Base-by-base conservation (phyloP, 495 filamentous ascomycete genomes). In the Penicillium malachiteum region DNA sequence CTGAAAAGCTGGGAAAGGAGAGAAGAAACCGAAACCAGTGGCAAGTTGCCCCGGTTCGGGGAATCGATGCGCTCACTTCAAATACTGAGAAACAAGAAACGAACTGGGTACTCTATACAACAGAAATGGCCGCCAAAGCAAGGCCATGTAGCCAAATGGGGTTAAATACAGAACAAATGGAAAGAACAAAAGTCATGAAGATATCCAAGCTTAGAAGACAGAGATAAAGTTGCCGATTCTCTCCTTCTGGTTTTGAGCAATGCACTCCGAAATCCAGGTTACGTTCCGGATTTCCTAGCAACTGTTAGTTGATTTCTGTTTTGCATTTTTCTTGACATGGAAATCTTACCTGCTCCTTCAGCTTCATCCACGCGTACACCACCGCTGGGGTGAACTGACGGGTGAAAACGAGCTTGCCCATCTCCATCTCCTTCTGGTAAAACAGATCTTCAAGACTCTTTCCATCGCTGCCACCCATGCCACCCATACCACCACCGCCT, bases 231-330 rank as follows among this genome's bases (percentile, higher is more conserved):
- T 99, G 60, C 87, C 85, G 68, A 99, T 97, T 70, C 94, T 84
- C 73, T 99, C 94, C 77, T 97, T 99, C 80, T 99, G 94, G 78
- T 96, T 96, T 75, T 99, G 94, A 45, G 94, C 94, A 84, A 99
- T 99, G 75, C 94, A 99, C 73, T 99, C 94, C 8, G 95, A 86
- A 67, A 99, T 99, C 94, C 94, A 99, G 44, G 93, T 97, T 65
- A 99, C 94, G 66, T 99, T 99, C 38, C 94, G 89, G 69, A 97
- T 96, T 88, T 99, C 94, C 94, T 96, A 55, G 16, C 26, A 16
- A n/a, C 10, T 17, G 45, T 79, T 55, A 74, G 66, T 42, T 26
- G 21, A 26, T 1, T 13, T 60, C 42, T 48, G 37, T 66, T 17
- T 59, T 50, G 54, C 54, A 16, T 4, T n/a, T 47, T 31, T 16